phyloP scores from a whole-genome alignment of 305 asterid species.

The Fraxinus baroniana region DNA sequence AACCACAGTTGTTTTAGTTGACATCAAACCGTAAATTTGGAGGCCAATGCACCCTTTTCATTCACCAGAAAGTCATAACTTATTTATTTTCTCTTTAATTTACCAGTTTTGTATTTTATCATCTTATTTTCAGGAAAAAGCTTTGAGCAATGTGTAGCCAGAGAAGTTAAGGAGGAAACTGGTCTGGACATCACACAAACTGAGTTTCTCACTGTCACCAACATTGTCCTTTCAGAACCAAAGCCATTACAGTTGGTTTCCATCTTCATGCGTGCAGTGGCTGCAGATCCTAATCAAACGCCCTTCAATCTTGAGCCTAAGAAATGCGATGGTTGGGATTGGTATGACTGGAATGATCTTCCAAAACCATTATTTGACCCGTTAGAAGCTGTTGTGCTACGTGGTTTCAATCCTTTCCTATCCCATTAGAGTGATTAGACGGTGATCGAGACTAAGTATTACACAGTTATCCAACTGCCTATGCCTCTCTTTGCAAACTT shows the following conservation, averaged over 20 bases:
- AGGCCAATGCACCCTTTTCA: background rate
- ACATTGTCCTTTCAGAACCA: conserved; percentile 36
- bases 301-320: conserved; percentile 64
- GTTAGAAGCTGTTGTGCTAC: conserved; percentile 34
- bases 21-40: too few relatives aligned
- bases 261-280: conserved; percentile 46
- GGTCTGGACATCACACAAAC: conserved; percentile 37
- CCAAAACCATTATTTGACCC: conserved; percentile 57
- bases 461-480: background rate
- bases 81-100: background rate
- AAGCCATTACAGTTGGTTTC: conserved; percentile 46
- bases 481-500: background rate
- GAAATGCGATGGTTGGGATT: conserved; percentile 81
- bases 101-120: background rate
- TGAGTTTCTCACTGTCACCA: conserved; percentile 31
- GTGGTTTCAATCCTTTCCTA: conserved; percentile 53
- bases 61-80: background rate
- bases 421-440: conserved; percentile 2
- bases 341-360: conserved; percentile 69
- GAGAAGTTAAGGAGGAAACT: conserved; percentile 63
- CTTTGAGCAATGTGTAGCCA: conserved; percentile 48
- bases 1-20: background rate
- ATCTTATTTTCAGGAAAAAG: conserved; percentile 40
- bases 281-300: conserved; percentile 39
- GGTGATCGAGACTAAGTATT: background rate